Base-by-base conservation (phyloP, 176 grass and related monocot species). In the Oryza meridionalis region DNA sequence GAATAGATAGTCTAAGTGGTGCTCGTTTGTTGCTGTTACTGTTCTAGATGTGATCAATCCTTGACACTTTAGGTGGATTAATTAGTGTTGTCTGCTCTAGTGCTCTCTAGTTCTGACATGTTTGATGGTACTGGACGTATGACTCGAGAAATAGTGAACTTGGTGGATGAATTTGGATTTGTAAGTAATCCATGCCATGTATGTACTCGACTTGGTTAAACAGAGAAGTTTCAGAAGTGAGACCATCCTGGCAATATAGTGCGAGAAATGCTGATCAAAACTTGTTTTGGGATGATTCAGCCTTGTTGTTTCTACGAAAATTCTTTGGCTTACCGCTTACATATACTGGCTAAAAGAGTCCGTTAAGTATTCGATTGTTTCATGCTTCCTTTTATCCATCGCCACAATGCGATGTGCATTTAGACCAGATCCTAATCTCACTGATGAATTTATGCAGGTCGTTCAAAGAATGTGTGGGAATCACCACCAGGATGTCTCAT, bases 391-490 rank as follows among this genome's bases (percentile, higher is more conserved):
- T 7, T 31, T 45, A 22, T 27, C 38, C 19, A 49, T 73, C 9
- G 4, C 35, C 5, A 77, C 24, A 25, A 29, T 2, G 5, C 19
- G 6, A 53, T 19, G 11, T 24, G 14, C n/a, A 5, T 72, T 46
- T 2, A 13, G 11, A 59, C 58, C 7, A 70, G 21, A 15, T 31
- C 47, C 27, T 86, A 19, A 84, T 40, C 7, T 65, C n/a, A 11
- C 12, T 31, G 16, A 69, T 9, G 13, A 72, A 47, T 26, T 26
- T 26, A 4, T 81, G 67, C 71, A 98, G 96, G 93, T 11, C 88
- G 93, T 22, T 90, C 89, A 0, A 92, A 94, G 73, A 98, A 98
- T 78, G 84, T 94, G 25, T 98, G 93, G 96, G 96, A 98, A 40
- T 98, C 96, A 2, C 96, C 96, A 62, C 66, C 84, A 43, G 96